Evolutionary conservation across 495 filamentous ascomycete species (phyloP).

Genomic region (Chaetomium tenue): DNA sequence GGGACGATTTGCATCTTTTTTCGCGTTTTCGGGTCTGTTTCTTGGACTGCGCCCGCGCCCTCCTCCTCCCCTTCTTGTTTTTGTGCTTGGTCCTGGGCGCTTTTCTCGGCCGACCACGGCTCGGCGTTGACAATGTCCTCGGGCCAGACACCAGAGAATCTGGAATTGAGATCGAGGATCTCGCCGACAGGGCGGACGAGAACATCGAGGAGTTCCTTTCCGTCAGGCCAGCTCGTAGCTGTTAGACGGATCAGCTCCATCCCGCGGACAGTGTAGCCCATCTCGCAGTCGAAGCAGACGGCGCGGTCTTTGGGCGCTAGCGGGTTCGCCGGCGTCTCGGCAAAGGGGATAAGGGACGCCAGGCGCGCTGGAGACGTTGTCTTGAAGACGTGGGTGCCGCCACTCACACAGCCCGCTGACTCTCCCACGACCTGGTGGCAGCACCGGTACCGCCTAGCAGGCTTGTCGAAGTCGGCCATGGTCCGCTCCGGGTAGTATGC

Average conservation of each 20-base stretch:
- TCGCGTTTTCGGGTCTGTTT: not conserved
- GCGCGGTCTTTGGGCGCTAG: conserved; percentile 44
- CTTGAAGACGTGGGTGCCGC: conserved; percentile 83
- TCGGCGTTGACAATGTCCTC: conserved; percentile 69
- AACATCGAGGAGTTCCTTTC: conserved; percentile 72
- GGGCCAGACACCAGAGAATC: conserved; percentile 79
- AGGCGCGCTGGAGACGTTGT: conserved; percentile 70
- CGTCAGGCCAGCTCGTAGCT: conserved; percentile 78
- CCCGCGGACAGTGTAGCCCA: conserved; percentile 87
- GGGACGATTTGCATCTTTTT: conserved; percentile 62
- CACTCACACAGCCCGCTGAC: conserved; percentile 67
- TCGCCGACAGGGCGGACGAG: conserved; percentile 82
- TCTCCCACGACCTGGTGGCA: conserved; percentile 70
- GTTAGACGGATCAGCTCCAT: conserved; percentile 88
- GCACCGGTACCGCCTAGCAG: conserved; percentile 67
- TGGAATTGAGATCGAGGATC: conserved; percentile 84
- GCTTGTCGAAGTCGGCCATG: conserved; percentile 43
- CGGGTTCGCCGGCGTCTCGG: conserved; percentile 65
- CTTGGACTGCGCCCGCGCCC: not conserved
- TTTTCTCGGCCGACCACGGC: conserved; percentile 48
- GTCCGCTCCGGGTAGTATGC: conserved; percentile 50
- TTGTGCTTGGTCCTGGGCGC: not conserved
- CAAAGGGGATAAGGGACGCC: conserved; percentile 74
- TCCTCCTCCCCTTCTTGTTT: no score
- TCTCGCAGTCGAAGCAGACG: conserved; percentile 92